Evolutionary conservation across 768 basidiomycete species (phyloP).

Genomic region (Obba rivulosa): DNA sequence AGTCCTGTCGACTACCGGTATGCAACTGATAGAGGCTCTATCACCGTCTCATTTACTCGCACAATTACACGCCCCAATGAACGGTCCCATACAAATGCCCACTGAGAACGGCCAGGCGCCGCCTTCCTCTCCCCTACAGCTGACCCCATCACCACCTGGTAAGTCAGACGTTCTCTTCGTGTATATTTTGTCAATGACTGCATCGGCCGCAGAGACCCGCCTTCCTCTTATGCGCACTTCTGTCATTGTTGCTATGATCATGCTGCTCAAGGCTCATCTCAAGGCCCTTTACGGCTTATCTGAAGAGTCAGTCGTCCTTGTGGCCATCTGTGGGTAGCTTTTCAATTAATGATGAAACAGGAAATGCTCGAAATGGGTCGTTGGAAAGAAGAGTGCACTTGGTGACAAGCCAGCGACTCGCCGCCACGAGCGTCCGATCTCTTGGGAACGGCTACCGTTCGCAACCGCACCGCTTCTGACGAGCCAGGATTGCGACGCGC

Average conservation of each 20-base stretch:
- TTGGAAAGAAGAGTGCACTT: conserved; percentile 84
- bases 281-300: conserved; percentile 79
- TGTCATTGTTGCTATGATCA: conserved; percentile 75
- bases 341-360: conserved; percentile 32
- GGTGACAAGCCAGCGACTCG: conserved; percentile 79
- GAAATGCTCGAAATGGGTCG: conserved; percentile 85
- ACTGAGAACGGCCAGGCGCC: not conserved
- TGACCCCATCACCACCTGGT: not conserved
- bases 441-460: conserved; percentile 72
- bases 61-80: conserved; percentile 42
- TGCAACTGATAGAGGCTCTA: conserved; percentile 71
- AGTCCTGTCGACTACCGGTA: conserved; percentile 72
- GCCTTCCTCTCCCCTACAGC: not conserved
- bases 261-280: conserved; percentile 83
- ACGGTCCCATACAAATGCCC: not conserved
- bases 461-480: conserved; percentile 56
- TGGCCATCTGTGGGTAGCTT: not conserved
- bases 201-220: not conserved
- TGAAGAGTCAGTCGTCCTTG: conserved; percentile 68
- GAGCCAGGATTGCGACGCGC: conserved; percentile 52
- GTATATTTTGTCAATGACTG: not conserved
- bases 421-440: conserved; percentile 55
- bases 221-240: conserved; percentile 53
- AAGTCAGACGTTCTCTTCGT: not conserved
- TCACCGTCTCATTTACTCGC: conserved; percentile 68